Evolutionary conservation across 2,329 filamentous ascomycete species (phyloP).

Genomic region (Paecilomyces fulvus): DNA sequence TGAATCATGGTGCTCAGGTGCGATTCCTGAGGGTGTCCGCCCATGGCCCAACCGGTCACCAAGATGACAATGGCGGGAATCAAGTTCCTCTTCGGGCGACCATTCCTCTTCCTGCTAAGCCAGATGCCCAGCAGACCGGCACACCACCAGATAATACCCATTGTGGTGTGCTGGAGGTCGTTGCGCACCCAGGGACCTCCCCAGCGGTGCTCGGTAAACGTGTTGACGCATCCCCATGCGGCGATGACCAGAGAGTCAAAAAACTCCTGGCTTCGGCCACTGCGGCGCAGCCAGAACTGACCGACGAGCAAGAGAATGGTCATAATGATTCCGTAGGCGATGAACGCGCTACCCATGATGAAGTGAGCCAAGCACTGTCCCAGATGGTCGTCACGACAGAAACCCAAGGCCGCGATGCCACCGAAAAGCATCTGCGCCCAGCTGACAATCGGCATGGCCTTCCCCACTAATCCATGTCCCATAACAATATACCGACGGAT

Average conservation of each 20-base stretch:
- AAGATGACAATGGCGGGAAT: slow-evolving; percentile 86
- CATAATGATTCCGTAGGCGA: slow-evolving; percentile 82
- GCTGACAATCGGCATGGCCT: slow-evolving; percentile 72
- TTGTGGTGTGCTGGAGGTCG: slow-evolving; percentile 95
- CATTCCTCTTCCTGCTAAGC: slow-evolving; percentile 77
- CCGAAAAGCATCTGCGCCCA: slow-evolving; percentile 97
- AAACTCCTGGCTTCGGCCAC: slow-evolving; percentile 88
- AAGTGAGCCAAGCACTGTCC: slow-evolving; percentile 95
- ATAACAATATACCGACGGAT: slow-evolving; percentile 65
- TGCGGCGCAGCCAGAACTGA: slow-evolving; percentile 74
- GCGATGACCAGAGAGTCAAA: slow-evolving; percentile 89
- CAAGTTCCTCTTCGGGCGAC: slow-evolving; percentile 82
- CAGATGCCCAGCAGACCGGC: slow-evolving; percentile 86
- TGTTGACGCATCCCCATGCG: slow-evolving; percentile 94
- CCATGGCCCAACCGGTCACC: slow-evolving; percentile 94
- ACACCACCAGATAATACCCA: slow-evolving; percentile 99
- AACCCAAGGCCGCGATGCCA: slow-evolving; percentile 83
- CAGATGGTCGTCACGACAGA: slow-evolving; percentile 83
- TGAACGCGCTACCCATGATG: slow-evolving; percentile 97
- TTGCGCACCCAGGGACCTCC: slow-evolving; percentile 81
- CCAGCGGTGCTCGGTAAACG: slow-evolving; percentile 96
- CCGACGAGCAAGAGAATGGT: slow-evolving; percentile 81
- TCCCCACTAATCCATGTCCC: slow-evolving; percentile 73
- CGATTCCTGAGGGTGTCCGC: slow-evolving; percentile 75
- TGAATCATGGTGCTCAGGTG: slow-evolving; percentile 83